These are phyloP conservation scores for Setaria viridis DNA, from an alignment of 202 grass and related monocot genomes.

Conservation along the genomic window DNA sequence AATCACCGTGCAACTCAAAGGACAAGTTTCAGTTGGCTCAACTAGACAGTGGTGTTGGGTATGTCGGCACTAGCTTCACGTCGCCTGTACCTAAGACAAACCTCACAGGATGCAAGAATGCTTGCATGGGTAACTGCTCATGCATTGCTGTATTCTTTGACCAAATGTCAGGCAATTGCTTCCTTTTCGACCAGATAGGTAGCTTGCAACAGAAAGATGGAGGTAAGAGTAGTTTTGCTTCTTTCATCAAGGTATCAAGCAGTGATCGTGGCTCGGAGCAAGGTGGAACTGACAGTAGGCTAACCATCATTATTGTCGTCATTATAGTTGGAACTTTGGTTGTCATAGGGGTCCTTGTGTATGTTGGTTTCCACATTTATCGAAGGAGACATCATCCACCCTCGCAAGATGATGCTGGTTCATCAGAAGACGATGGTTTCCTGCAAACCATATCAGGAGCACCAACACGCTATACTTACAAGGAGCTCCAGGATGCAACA, in stretches of 20 bases:
- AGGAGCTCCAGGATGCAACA: constrained; percentile 82
- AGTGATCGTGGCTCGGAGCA: constrained; percentile 34
- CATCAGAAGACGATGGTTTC: constrained; percentile 81
- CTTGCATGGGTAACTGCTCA: constrained; percentile 78
- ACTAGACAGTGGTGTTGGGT: constrained; percentile 70
- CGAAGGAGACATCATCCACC: constrained; percentile 51
- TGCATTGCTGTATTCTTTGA: constrained; percentile 79
- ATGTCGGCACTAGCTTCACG: constrained; percentile 72
- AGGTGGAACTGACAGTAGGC: constrained; percentile 44
- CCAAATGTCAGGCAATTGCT: constrained; percentile 64
- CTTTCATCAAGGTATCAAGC: constrained; percentile 77
- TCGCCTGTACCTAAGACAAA: constrained; percentile 58
- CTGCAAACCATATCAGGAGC: constrained; percentile 78
- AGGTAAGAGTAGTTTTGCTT: constrained; percentile 42
- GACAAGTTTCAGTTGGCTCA: constrained; percentile 53
- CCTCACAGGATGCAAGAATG: constrained; percentile 72
- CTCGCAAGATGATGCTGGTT: constrained; percentile 59
- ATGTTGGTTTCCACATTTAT: constrained; percentile 65
- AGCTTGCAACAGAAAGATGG: constrained; percentile 69
- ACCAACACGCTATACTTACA: constrained; percentile 82
- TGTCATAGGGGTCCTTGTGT: constrained; percentile 66
- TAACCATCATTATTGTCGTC: constrained; percentile 55
- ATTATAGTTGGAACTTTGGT: constrained; percentile 62
- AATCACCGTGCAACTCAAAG: constrained; percentile 70
- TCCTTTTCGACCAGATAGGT: constrained; percentile 79